These are phyloP conservation scores for Curvularia eragrostidis DNA, from an alignment of 2,329 filamentous ascomycete genomes.

Conservation along the genomic window DNA sequence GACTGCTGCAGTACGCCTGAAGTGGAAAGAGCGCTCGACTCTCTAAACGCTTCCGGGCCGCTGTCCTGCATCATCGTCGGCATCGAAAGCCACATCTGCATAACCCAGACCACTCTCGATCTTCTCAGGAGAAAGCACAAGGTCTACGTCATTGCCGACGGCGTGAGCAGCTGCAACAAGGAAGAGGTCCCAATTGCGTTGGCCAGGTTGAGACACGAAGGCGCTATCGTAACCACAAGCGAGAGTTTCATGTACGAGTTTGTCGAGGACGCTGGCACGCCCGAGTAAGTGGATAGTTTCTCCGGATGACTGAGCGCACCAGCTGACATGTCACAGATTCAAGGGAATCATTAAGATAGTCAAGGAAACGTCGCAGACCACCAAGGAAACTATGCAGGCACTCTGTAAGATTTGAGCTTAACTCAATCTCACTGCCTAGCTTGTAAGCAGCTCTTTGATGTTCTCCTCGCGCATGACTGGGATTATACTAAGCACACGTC, in stretches of 20 bases:
- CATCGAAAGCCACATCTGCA: conserved; percentile 93
- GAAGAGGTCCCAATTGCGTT: conserved; percentile 83
- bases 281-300: conserved; percentile 53
- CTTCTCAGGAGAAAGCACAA: conserved; percentile 74
- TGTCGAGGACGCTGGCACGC: conserved; percentile 78
- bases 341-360: conserved; percentile 75
- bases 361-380: conserved; percentile 75
- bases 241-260: conserved; percentile 91
- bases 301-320: not conserved
- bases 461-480: not conserved
- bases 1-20: conserved; percentile 61
- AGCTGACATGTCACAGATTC: conserved; percentile 58
- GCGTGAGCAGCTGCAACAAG: conserved; percentile 83
- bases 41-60: conserved; percentile 38
- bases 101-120: conserved; percentile 86
- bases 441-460: not conserved
- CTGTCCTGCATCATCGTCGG: conserved; percentile 75
- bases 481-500: not conserved
- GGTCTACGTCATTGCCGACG: conserved; percentile 89
- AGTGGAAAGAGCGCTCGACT: conserved; percentile 58
- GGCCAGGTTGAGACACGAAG: conserved; percentile 74
- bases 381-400: conserved; percentile 70
- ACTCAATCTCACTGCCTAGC: not conserved
- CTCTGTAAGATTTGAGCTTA: conserved; percentile 65
- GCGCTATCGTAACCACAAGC: conserved; percentile 80